These are phyloP conservation scores for Podosphaera fusca DNA, from an alignment of 2,329 filamentous ascomycete species.

Conservation along the genomic window DNA sequence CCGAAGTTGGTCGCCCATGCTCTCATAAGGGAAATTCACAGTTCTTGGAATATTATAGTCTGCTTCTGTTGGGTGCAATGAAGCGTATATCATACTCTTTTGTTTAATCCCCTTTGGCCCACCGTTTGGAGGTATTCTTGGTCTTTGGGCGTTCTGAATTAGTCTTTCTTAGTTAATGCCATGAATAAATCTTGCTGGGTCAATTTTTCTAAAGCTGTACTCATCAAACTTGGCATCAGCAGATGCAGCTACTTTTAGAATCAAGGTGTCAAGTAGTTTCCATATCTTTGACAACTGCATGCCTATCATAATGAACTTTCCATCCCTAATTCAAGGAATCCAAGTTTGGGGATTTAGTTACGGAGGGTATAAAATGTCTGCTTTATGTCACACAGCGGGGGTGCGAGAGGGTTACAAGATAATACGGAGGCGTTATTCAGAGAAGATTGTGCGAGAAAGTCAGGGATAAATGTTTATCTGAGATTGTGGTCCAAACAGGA, in stretches of 20 bases:
- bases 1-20: too few species aligned
- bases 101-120: not conserved
- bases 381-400: not conserved
- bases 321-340: not conserved
- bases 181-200: not conserved
- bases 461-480: too few species aligned
- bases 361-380: not conserved
- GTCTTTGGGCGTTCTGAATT: not conserved
- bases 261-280: not conserved
- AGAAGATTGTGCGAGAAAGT: too few species aligned
- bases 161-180: not conserved
- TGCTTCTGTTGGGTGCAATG: not conserved
- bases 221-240: not conserved
- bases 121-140: not conserved
- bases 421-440: too few species aligned
- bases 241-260: not conserved
- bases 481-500: too few species aligned
- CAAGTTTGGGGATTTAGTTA: not conserved
- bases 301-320: not conserved
- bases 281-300: not conserved
- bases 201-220: not conserved
- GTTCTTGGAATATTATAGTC: too few species aligned
- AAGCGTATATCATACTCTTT: not conserved
- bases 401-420: too few species aligned
- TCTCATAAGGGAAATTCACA: too few species aligned